Evolutionary conservation across 208 protist species (phyloP).

Genomic region (Phytomonas sp.): DNA sequence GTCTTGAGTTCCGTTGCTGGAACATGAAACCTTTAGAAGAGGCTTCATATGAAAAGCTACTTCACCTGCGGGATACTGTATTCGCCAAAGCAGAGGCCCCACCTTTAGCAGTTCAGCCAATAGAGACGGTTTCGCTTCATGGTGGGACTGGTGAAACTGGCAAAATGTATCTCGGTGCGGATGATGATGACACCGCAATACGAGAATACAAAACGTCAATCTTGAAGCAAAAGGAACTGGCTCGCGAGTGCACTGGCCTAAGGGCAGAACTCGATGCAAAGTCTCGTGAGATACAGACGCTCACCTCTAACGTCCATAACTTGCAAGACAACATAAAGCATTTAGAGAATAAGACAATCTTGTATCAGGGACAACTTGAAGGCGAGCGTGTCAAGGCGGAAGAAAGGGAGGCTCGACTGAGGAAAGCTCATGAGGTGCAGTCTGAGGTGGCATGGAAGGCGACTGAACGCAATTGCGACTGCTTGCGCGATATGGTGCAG

Average conservation of each 20-base stretch:
- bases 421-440: conserved; percentile 65
- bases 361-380: conserved; percentile 48
- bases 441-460: conserved; percentile 55
- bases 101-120: conserved; percentile 36
- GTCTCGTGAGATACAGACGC: conserved; percentile 20
- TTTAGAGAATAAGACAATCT: conserved; percentile 28
- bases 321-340: conserved; percentile 42
- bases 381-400: conserved; percentile 52
- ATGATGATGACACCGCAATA: conserved; percentile 41
- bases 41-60: conserved; percentile 37
- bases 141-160: not conserved
- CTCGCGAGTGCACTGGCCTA: conserved; percentile 42
- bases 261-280: conserved; percentile 31
- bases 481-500: conserved; percentile 66
- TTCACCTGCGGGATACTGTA: conserved; percentile 69
- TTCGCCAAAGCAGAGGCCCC: conserved; percentile 57
- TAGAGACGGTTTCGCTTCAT: not conserved
- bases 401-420: conserved; percentile 45
- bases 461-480: conserved; percentile 70
- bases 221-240: conserved; percentile 49
- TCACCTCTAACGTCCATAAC: conserved; percentile 20
- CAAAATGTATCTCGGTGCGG: conserved; percentile 10
- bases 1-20: conserved; percentile 46
- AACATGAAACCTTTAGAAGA: conserved; percentile 32
- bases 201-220: conserved; percentile 64